These are phyloP conservation scores for Podaxis rugospora DNA, from an alignment of 768 basidiomycete genomes.

Conservation along the genomic window DNA sequence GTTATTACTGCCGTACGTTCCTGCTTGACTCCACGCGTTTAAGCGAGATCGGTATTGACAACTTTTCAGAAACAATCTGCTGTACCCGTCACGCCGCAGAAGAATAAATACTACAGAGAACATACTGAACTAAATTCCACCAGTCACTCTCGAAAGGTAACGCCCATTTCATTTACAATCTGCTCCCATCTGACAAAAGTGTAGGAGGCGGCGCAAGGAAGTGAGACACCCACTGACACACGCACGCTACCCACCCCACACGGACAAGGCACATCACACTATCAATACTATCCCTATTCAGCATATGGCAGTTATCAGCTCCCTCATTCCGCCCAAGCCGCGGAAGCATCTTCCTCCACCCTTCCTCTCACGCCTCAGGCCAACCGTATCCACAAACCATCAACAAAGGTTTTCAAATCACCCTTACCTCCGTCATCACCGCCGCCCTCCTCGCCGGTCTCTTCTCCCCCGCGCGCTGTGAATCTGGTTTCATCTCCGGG, in stretches of 20 bases:
- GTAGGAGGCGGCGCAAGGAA: conserved; percentile 29
- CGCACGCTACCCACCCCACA: conserved; percentile 25
- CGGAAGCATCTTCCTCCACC: conserved; percentile 29
- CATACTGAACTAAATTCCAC: conserved; percentile 34
- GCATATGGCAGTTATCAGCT: conserved; percentile 34
- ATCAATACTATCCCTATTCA: conserved; percentile 36
- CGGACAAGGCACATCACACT: conserved; percentile 27
- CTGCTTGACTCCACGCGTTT: conserved; percentile 28
- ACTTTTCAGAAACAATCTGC: conserved; percentile 1
- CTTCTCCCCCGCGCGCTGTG: conserved; percentile 39
- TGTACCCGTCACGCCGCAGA: conserved; percentile 54
- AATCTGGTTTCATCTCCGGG: conserved; percentile 85
- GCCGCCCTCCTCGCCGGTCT: conserved; percentile 49
- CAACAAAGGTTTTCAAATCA: conserved; percentile 29
- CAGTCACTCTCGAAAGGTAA: conserved; percentile 26
- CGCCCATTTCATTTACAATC: conserved; percentile 13
- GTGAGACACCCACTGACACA: conserved; percentile 44
- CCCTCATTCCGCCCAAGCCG: conserved; percentile 23
- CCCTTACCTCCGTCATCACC: conserved; percentile 62
- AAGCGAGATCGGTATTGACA: neutral
- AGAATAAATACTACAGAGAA: conserved; percentile 58
- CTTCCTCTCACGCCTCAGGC: conserved; percentile 47
- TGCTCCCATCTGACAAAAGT: conserved; percentile 16
- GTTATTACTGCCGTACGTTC: neutral
- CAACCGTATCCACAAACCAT: conserved; percentile 29